Base-by-base conservation (phyloP, 148 eudicot genomes). In the Fagopyrum tataricum region DNA sequence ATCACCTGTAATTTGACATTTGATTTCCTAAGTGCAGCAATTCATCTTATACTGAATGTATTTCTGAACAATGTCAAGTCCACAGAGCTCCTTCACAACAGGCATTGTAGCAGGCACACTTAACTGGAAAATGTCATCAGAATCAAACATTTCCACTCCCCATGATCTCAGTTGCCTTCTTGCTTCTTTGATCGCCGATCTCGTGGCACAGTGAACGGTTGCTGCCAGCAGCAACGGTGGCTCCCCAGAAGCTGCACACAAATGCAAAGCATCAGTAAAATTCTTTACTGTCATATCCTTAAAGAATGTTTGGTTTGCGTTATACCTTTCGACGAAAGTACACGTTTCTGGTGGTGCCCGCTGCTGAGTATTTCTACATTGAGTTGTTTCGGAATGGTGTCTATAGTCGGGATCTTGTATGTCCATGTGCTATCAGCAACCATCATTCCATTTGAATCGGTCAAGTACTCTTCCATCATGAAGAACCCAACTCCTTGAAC, bases 401-500 rank as follows among this genome's bases (percentile, higher is more conserved):
- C 98, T 24, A 93, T 78, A 39, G 97, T 87, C 6, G 98, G 98
- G 83, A 93, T 88, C 84, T 93, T 87, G 77, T 93, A 93, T 4
- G 84, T 85, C 92, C 95, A 93, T 24, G 97, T 93, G 80, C 95
- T 82, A 74, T 91, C 82, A 24, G 83, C 58, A 74, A 76, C 24
- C 42, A 87, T 87, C 79, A 87, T 67, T 75, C 98, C 98, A 71
- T 91, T 92, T 39, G 89, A 61, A 80, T 91, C 80, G 9, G 81
- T 18, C 2, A 76, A 76, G 74, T 87, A 89, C 62, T 93, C 98
- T 84, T 91, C 98, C 4, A 74, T 83, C 92, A 93, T 86, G 81
- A 91, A 93, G 76, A 93, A 93, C 15, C 98, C 98, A 44, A 93
- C 59, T 68, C 98, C 98, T 84, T 91, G 98, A 14, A 91, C 91